These are phyloP conservation scores for Yarrowia yakushimensis DNA, from an alignment of 805 yeast genomes.

Conservation along the genomic window DNA sequence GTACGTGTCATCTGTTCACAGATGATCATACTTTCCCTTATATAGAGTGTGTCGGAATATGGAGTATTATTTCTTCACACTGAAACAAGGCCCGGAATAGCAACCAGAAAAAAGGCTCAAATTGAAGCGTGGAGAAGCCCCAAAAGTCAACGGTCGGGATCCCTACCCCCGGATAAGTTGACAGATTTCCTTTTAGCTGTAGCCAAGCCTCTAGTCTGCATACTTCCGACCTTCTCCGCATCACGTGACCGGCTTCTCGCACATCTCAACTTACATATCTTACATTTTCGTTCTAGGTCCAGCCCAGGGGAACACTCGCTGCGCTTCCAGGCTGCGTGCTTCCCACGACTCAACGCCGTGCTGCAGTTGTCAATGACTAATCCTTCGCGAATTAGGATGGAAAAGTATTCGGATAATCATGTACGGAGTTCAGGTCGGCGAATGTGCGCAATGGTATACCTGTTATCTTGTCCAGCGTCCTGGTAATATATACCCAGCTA, in stretches of 20 bases:
- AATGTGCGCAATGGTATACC: too few species aligned
- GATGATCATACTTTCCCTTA: neutral
- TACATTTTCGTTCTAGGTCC: neutral
- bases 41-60: neutral
- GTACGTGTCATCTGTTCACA: conserved; percentile 7
- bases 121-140: neutral
- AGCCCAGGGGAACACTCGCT: neutral
- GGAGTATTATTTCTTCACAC: neutral
- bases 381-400: too few species aligned
- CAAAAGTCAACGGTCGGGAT: too few species aligned
- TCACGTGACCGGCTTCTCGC: conserved; percentile 2
- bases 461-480: neutral
- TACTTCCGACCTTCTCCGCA: conserved; percentile 23
- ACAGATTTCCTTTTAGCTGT: neutral
- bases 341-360: neutral
- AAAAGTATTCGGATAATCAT: too few species aligned
- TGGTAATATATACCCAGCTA: neutral
- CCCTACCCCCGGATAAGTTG: neutral
- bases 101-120: neutral
- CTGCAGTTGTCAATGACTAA: neutral
- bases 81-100: neutral
- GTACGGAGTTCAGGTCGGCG: too few species aligned
- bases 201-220: neutral
- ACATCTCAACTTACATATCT: conserved; percentile 17
- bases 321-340: neutral